A percentile compares a stretch with the other conserved stretches of the same genome.
Evolutionary conservation across 345 rosid genomes (phyloP).

Genomic region (Cardamine chenopodiifolia): DNA sequence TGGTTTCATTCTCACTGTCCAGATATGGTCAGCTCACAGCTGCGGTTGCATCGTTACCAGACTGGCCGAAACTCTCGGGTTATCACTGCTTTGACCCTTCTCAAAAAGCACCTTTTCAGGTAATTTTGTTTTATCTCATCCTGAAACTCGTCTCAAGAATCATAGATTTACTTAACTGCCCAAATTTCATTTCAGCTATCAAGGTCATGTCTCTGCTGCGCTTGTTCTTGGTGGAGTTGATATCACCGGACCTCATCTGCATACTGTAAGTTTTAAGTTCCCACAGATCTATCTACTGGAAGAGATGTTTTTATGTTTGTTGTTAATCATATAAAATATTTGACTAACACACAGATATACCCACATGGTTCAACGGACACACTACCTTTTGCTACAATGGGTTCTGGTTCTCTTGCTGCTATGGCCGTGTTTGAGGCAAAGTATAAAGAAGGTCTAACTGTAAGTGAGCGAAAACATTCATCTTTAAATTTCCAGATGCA

Average conservation of each 20-base stretch:
- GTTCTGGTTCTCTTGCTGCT: slow-evolving; percentile 91
- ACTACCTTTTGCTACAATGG: slow-evolving; percentile 91
- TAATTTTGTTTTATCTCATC: slow-evolving; percentile 24
- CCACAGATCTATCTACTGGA: background rate
- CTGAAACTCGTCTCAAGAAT: background rate
- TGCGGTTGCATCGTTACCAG: slow-evolving; percentile 76
- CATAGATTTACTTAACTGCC: slow-evolving; percentile 25
- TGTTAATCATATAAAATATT: slow-evolving; percentile 11
- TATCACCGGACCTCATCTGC: slow-evolving; percentile 80
- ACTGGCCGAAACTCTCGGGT: slow-evolving; percentile 82
- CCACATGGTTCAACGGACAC: slow-evolving; percentile 90
- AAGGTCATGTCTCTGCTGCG: slow-evolving; percentile 77
- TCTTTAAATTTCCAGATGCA: background rate
- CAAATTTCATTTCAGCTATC: slow-evolving; percentile 56
- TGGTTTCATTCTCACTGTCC: slow-evolving; percentile 3
- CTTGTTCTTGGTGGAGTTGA: slow-evolving; percentile 92
- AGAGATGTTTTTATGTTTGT: background rate
- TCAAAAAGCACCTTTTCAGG: slow-evolving; percentile 80
- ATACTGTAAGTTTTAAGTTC: slow-evolving; percentile 55
- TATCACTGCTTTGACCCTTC: slow-evolving; percentile 80
- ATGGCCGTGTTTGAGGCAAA: slow-evolving; percentile 81
- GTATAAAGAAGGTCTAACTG: slow-evolving; percentile 78
- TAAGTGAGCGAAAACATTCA: slow-evolving; percentile 42
- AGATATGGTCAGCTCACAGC: slow-evolving; percentile 94
- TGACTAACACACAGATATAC: slow-evolving; percentile 57